Percentiles rank a stretch among this genome's conserved stretches.
phyloP scores from a whole-genome alignment of 176 grass and related monocot species.

The Carex cristatella region DNA sequence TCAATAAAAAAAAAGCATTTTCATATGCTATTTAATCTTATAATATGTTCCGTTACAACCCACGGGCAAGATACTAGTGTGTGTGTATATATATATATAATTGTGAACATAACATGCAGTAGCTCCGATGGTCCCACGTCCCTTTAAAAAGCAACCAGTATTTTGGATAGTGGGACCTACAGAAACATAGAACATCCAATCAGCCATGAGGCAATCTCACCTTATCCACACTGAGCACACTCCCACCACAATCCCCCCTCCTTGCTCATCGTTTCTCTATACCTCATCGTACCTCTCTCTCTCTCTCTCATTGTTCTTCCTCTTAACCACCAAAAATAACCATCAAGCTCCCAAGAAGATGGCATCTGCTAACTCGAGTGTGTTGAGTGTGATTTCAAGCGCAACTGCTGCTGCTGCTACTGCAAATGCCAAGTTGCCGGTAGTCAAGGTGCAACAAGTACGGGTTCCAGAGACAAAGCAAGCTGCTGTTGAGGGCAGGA shows the following conservation, averaged over 20 bases:
- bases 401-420: neutral
- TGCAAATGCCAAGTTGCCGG: conserved; percentile 7
- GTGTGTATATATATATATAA: no score
- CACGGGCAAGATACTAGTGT: no score
- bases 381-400: conserved; percentile 31
- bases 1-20: no score
- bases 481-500: conserved; percentile 38
- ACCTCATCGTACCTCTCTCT: neutral
- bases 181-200: conserved; percentile 33
- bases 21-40: no score
- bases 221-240: conserved; percentile 64
- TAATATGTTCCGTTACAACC: no score
- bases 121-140: neutral
- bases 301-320: neutral
- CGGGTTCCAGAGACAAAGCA: neutral
- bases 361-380: conserved; percentile 60
- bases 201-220: conserved; percentile 55
- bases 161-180: conserved; percentile 32
- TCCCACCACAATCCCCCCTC: conserved; percentile 35
- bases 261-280: neutral
- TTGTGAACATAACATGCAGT: neutral
- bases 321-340: conserved; percentile 39
- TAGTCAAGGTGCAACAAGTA: conserved; percentile 26
- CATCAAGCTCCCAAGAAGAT: conserved; percentile 26
- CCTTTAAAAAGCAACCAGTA: conserved; percentile 11